These are phyloP conservation scores for Sequoia sempervirens DNA, from an alignment of 75 land plant species.

Conservation along the genomic window DNA sequence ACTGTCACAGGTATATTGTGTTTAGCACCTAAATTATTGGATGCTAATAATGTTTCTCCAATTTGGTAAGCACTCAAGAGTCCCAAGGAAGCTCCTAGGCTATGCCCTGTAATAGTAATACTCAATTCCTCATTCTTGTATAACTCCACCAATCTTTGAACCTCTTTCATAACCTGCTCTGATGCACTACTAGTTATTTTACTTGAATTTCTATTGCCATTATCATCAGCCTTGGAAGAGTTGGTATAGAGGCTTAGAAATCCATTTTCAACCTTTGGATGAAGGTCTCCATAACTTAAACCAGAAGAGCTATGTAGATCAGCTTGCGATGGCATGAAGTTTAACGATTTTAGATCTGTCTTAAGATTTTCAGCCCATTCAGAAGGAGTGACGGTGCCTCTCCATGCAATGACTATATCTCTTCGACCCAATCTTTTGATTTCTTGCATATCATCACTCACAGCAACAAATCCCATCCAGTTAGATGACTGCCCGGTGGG, in stretches of 20 bases:
- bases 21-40: neutral
- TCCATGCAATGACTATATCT: slow-evolving; percentile 29
- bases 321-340: neutral
- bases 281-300: too few species aligned
- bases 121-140: slow-evolving; percentile 43
- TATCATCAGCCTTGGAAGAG: neutral
- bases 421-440: slow-evolving; percentile 17
- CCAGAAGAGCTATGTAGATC: neutral
- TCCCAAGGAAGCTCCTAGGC: slow-evolving; percentile 53
- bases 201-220: neutral
- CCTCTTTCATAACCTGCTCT: slow-evolving; percentile 26
- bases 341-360: neutral
- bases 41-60: slow-evolving; percentile 3
- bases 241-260: slow-evolving; percentile 44
- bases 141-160: slow-evolving; percentile 19
- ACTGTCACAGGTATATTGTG: neutral
- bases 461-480: slow-evolving; percentile 38
- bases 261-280: slow-evolving; percentile 22
- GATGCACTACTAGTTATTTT: slow-evolving; percentile 17
- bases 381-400: slow-evolving; percentile 26
- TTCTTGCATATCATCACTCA: slow-evolving; percentile 4
- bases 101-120: slow-evolving; percentile 60
- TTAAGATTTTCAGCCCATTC: slow-evolving; percentile 27
- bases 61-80: slow-evolving; percentile 13
- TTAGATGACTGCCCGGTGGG: neutral